Evolutionary conservation across 345 rosid genomes (phyloP).

Genomic region (Pugionium dolabratum): DNA sequence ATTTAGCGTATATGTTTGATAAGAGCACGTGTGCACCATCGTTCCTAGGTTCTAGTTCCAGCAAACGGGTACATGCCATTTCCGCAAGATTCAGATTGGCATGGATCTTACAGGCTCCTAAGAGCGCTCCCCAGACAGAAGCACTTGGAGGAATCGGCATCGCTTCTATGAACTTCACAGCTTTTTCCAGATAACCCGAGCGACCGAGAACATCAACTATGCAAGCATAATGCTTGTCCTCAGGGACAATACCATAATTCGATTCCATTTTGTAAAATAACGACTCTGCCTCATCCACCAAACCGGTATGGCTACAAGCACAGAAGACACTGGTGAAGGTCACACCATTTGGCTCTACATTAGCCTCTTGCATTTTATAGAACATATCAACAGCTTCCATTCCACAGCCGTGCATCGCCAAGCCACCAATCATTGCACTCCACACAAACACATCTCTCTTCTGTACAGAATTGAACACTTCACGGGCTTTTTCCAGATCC

Average conservation of each 20-base stretch:
- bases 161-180: conserved; percentile 54
- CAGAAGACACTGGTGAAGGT: conserved; percentile 65
- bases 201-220: conserved; percentile 74
- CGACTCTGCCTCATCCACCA: conserved; percentile 60
- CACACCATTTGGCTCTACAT: conserved; percentile 61
- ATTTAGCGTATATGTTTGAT: conserved; percentile 71
- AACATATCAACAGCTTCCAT: conserved; percentile 59
- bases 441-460: conserved; percentile 68
- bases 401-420: conserved; percentile 73
- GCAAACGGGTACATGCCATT: conserved; percentile 52
- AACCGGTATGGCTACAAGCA: conserved; percentile 73
- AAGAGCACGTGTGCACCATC: conserved; percentile 65
- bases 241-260: conserved; percentile 58
- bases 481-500: conserved; percentile 63
- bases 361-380: conserved; percentile 52
- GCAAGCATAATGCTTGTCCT: conserved; percentile 65
- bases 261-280: conserved; percentile 55
- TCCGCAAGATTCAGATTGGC: conserved; percentile 67
- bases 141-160: conserved; percentile 61
- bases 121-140: conserved; percentile 70
- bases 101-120: conserved; percentile 72
- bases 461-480: conserved; percentile 51
- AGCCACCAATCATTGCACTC: conserved; percentile 78
- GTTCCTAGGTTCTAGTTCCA: conserved; percentile 60
- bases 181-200: conserved; percentile 68